A percentile compares a stretch with the other conserved stretches of the same genome.
Evolutionary conservation across 371 early-diverging fungal species (phyloP).

Genomic region (Nematocida homosporus): DNA sequence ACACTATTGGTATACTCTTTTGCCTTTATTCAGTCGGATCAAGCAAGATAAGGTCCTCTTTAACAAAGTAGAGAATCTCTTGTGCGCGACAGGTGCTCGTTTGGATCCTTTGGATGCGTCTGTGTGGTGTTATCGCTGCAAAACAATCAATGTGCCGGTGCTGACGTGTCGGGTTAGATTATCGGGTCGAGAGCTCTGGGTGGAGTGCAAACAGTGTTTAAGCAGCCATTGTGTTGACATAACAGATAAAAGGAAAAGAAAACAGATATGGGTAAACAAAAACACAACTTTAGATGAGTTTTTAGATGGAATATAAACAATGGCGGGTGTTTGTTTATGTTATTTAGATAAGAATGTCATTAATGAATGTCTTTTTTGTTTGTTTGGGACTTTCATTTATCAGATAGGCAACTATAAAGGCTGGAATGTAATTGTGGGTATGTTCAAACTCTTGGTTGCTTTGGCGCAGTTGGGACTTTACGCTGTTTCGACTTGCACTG

Average conservation of each 20-base stretch:
- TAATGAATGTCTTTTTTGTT: too few species aligned
- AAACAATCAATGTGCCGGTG: conserved; percentile 16
- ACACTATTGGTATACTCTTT: not conserved
- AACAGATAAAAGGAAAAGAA: not conserved
- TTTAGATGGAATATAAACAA: too few species aligned
- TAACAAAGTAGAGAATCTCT: not conserved
- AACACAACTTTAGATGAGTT: not conserved
- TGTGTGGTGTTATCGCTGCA: conserved; percentile 33
- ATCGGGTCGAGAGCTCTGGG: too few species aligned
- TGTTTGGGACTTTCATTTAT: not conserved
- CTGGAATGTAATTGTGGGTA: too few species aligned
- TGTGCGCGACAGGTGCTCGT: not conserved
- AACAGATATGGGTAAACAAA: not conserved
- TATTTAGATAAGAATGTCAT: too few species aligned
- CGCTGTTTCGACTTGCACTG: too few species aligned
- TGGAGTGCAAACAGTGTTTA: not conserved
- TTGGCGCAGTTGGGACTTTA: too few species aligned
- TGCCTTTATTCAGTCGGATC: not conserved
- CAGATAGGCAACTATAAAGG: too few species aligned
- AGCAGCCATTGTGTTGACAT: not conserved
- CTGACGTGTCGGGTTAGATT: conserved; percentile 21
- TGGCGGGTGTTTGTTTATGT: too few species aligned
- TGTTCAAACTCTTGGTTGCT: too few species aligned
- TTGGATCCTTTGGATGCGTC: not conserved
- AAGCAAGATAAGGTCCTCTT: not conserved